Base-by-base conservation (phyloP, 345 rosid species). In the Syzygium oleosum region DNA sequence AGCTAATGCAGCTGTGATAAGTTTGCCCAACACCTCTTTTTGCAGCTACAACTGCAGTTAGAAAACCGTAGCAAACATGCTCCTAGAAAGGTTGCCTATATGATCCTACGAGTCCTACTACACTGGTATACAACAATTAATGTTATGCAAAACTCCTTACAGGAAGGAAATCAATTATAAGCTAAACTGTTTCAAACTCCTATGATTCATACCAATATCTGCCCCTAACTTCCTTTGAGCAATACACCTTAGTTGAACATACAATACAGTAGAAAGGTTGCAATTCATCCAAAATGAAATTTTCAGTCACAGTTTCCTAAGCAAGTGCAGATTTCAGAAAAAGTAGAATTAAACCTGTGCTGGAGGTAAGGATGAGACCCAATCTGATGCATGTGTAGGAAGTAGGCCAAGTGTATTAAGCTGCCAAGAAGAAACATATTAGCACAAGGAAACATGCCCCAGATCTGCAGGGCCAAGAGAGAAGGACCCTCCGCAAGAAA, bases 341-440 rank as follows among this genome's bases (percentile, higher is more conserved):
- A 77, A 56, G 85, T 84, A 78, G 58, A 90, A 84, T 49, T 46
- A 34, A 90, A 97, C 98, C 99, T 94, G 99, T 84, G 99, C 97
- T 49, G 99, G 99, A 59, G 99, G 90, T 87, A 98, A 92, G 86
- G 98, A 96, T 86, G 99, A 98, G 84, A 98, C 99, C 99, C 99
- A 98, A 80, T 98, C 99, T 9, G 99, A 98, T 91, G 99, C 98
- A 88, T 97, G 98, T 25, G 99, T 98, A 51, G 99, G 99, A 88
- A 98, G 99, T 89, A 98, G 98, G 65, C 99, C 99, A 95, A 98
- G 89, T 3, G 98, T 92, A 93, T 98, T 98, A 65, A 98, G 98
- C 99, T 98, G 96, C 89, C 88, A 89, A 91, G 88, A 86, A 52
- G 58, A 78, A 46, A 27, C 55, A 59, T 51, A 84, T 43, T 58